These are phyloP conservation scores for Apiotrichum laibachii DNA, from an alignment of 1,284 basidiomycete genomes.

Conservation along the genomic window DNA sequence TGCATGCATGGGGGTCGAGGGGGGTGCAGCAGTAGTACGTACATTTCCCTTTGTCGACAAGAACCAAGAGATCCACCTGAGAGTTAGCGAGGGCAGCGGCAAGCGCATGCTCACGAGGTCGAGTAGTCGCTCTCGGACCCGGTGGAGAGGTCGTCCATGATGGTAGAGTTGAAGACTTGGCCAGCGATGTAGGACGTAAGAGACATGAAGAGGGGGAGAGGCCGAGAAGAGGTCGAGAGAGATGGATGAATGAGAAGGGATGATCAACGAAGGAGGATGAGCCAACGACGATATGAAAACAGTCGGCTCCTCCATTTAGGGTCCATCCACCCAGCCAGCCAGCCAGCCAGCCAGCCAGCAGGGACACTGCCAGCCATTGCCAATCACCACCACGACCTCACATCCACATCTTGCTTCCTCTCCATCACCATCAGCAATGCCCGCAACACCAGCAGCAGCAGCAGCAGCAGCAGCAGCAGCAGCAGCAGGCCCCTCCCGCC, in stretches of 20 bases:
- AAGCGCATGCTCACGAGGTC: constrained; percentile 39
- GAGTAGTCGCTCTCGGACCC: constrained; percentile 53
- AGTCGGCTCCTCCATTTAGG: too few species aligned
- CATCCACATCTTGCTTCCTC: too few species aligned
- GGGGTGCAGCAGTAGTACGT: too few species aligned
- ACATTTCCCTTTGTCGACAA: constrained; percentile 67
- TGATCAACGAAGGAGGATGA: too few species aligned
- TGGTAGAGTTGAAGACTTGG: constrained; percentile 7
- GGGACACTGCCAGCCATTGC: background rate
- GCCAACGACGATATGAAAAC: too few species aligned
- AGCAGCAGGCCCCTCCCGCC: constrained; percentile 25
- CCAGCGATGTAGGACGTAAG: constrained; percentile 7
- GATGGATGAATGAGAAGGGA: too few species aligned
- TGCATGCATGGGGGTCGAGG: background rate
- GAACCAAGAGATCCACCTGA: constrained; percentile 98
- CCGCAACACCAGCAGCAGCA: background rate
- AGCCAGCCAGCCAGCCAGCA: background rate
- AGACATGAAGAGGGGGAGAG: background rate
- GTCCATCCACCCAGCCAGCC: background rate
- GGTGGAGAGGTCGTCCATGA: constrained; percentile 51
- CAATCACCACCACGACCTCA: background rate
- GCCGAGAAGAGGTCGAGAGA: too few species aligned
- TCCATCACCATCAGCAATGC: background rate
- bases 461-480: constrained; percentile 14
- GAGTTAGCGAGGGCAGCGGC: background rate